Evolutionary conservation across 176 grass and related monocot species (phyloP).

Genomic region (Tillandsia fasciculata): DNA sequence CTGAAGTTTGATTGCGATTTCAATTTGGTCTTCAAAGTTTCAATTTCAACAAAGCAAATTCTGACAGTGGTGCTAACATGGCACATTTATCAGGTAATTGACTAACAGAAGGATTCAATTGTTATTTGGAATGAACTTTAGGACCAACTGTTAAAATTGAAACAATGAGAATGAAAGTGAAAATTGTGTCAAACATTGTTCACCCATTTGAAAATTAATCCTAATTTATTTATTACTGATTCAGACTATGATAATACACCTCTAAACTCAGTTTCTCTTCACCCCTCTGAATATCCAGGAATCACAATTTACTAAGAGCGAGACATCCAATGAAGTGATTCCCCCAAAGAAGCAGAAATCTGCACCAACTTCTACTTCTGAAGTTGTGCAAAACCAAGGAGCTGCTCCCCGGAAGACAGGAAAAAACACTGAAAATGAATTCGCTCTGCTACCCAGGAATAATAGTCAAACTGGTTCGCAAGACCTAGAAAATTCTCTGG

Average conservation of each 20-base stretch:
- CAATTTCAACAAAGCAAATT: too few species aligned
- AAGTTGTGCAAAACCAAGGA: constrained; percentile 26
- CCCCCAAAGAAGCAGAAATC: constrained; percentile 25
- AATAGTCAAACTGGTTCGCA: constrained; percentile 14
- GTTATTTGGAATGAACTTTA: too few species aligned
- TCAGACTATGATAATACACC: background rate
- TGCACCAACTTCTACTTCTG: constrained; percentile 1
- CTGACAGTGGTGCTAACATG: too few species aligned
- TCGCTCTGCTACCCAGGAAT: constrained; percentile 30
- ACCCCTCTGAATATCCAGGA: constrained; percentile 26
- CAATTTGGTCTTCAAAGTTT: too few species aligned
- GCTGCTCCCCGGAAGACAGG: constrained; percentile 13
- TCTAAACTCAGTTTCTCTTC: background rate
- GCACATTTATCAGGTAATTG: too few species aligned
- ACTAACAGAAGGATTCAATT: too few species aligned
- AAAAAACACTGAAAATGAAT: constrained; percentile 18
- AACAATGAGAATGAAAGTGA: too few species aligned
- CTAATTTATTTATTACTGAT: background rate
- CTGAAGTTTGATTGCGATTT: too few species aligned
- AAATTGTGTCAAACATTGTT: too few species aligned
- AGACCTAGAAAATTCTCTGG: constrained; percentile 5
- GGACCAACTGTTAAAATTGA: too few species aligned
- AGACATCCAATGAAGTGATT: constrained; percentile 19
- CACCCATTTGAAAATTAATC: background rate
- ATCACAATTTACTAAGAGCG: constrained; percentile 10